Evolutionary conservation across 2,329 filamentous ascomycete genomes (phyloP).

Genomic region (Phyllosticta citriasiana): DNA sequence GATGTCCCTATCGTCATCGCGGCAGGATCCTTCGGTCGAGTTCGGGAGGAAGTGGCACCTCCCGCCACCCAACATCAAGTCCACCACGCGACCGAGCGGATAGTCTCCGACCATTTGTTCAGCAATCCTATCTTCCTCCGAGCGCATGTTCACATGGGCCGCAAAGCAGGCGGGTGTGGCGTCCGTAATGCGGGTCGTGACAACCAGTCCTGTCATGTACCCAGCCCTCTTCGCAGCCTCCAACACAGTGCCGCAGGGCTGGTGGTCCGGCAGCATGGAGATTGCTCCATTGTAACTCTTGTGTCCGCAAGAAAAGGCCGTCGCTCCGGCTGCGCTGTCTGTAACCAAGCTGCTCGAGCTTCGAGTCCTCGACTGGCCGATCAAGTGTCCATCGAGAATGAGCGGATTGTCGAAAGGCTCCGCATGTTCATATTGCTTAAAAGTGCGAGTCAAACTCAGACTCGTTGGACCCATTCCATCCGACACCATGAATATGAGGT

Average conservation of each 20-base stretch:
- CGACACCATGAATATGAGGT: slow-evolving; percentile 97
- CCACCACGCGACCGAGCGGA: slow-evolving; percentile 75
- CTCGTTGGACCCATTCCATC: slow-evolving; percentile 97
- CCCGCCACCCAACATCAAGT: slow-evolving; percentile 87
- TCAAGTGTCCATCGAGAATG: slow-evolving; percentile 75
- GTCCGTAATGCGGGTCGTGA: slow-evolving; percentile 90
- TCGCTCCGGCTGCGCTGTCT: slow-evolving; percentile 93
- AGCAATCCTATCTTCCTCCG: slow-evolving; percentile 83
- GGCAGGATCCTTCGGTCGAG: slow-evolving; percentile 68
- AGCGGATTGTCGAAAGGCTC: slow-evolving; percentile 69
- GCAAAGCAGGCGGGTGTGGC: slow-evolving; percentile 95
- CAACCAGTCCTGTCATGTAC: slow-evolving; percentile 86
- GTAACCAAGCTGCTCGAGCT: slow-evolving; percentile 80
- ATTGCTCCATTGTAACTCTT: slow-evolving; percentile 99
- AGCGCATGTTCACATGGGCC: slow-evolving; percentile 68
- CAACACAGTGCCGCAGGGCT: slow-evolving; percentile 82
- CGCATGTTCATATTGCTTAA: slow-evolving; percentile 64
- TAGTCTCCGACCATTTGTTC: slow-evolving; percentile 86
- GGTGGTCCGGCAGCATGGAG: slow-evolving; percentile 72
- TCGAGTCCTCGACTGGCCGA: slow-evolving; percentile 80
- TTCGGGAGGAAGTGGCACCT: slow-evolving; percentile 90
- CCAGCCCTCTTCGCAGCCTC: slow-evolving; percentile 89
- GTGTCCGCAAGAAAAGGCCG: slow-evolving; percentile 81
- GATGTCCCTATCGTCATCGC: slow-evolving; percentile 68
- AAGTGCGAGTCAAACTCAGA: slow-evolving; percentile 76